Percentiles rank a stretch among this genome's conserved stretches.
Evolutionary conservation across 2,329 filamentous ascomycete genomes (phyloP).

Genomic region (Bipolaris zeicola): DNA sequence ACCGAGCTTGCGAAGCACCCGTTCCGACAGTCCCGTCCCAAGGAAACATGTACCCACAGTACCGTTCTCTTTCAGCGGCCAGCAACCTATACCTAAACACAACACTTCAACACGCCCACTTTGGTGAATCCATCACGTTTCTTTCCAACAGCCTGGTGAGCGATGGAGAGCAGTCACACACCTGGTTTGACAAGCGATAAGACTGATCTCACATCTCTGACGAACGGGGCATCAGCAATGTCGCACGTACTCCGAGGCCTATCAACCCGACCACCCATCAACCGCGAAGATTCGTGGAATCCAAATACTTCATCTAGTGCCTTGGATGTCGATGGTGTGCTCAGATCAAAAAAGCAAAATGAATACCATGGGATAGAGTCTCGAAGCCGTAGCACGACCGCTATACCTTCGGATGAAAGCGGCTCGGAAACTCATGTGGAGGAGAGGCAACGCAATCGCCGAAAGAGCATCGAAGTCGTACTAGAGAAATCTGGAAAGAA

Average conservation of each 20-base stretch:
- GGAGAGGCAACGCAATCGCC: constrained; percentile 24
- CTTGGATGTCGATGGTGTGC: constrained; percentile 51
- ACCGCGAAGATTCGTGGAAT: constrained; percentile 36
- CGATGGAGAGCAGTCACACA: constrained; percentile 1
- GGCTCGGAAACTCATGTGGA: constrained; percentile 19
- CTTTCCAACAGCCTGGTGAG: neutral
- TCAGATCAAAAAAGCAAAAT: constrained; percentile 45
- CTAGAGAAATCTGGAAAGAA: constrained; percentile 54
- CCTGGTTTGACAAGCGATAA: constrained; percentile 10
- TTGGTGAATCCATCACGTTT: neutral
- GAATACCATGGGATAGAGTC: constrained; percentile 46
- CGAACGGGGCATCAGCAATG: constrained; percentile 29
- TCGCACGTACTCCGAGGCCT: constrained; percentile 38
- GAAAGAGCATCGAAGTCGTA: constrained; percentile 54
- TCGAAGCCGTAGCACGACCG: constrained; percentile 33
- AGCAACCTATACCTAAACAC: constrained; percentile 1
- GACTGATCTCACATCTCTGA: constrained; percentile 20
- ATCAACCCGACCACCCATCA: constrained; percentile 21
- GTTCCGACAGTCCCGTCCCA: constrained; percentile 16
- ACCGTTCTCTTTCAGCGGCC: constrained; percentile 13
- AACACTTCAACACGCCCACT: neutral
- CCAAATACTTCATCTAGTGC: constrained; percentile 30
- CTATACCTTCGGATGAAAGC: constrained; percentile 33
- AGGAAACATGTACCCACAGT: constrained; percentile 16
- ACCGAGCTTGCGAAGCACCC: constrained; percentile 2